Evolutionary conservation across 352 stramenopile genomes (phyloP), one percentile per base, ranked within the genome.

Genomic region (Globisporangium middletonii): DNA sequence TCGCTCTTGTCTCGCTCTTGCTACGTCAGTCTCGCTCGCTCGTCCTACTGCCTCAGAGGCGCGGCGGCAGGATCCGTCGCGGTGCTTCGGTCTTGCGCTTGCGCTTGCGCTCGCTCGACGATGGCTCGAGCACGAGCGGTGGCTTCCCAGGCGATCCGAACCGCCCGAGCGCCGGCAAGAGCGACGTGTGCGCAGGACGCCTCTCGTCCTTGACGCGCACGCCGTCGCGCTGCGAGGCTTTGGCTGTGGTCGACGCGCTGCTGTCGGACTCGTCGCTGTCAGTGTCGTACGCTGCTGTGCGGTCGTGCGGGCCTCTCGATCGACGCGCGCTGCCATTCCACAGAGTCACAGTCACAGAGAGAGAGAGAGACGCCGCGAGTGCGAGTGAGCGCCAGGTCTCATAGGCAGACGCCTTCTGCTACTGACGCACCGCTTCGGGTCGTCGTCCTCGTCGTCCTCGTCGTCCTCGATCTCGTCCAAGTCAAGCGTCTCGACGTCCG

Each of bases 11-110:
- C 1, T 5, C 6, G 9, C 6, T 9, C 45, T 26, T 30, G 6
- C 8, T 50, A 9, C 13, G 16, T 9, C 19, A 44, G 2, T 54
- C 9, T 15, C 12, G n/a, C 5, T 2, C n/a, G 26, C 9, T 6
- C 33, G 18, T 38, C 33, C 33, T 38, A 7, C 1, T 2, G 33
- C 33, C 33, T 38, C 33, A 38, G 7, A 38, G 1, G 11, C 35
- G 28, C 46, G 74, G 49, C 52, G 78, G 77, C 16, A 67, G 67
- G 51, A 88, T 84, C 28, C 75, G 77, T 13, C 75, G 73, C 18
- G 77, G 77, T 23, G 62, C 65, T 15, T 64, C 52, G 3, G 66
- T 76, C 60, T 88, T 88, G 46, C 77, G 73, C 42, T 83, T 73
- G 16, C 77, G 73, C 52, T 86, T 88, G 54, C 77, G 70, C 45